A percentile compares a stretch with the other conserved stretches of the same genome.
Evolutionary conservation across 495 filamentous ascomycete species (phyloP).

Genomic region (Penicillium silybi): DNA sequence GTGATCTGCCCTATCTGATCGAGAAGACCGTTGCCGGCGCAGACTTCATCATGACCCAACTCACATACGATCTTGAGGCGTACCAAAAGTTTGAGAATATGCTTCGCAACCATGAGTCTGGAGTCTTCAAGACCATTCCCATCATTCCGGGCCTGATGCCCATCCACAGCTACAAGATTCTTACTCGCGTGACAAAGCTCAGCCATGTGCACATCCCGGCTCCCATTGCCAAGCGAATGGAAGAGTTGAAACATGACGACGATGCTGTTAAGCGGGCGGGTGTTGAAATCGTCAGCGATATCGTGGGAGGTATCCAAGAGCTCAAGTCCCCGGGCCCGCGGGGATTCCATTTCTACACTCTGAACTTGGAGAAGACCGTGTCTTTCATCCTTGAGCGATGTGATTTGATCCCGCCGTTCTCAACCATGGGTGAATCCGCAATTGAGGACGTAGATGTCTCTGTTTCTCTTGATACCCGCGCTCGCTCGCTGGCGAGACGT

Average conservation of each 20-base stretch:
- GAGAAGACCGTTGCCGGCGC: conserved; percentile 90
- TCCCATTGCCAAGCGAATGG: conserved; percentile 63
- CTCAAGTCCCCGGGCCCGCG: conserved; percentile 54
- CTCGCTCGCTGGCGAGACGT: conserved; percentile 30
- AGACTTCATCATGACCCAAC: conserved; percentile 98
- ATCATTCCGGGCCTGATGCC: conserved; percentile 98
- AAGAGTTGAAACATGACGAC: conserved; percentile 81
- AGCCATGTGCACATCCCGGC: conserved; percentile 80
- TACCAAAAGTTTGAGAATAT: conserved; percentile 75
- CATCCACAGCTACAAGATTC: conserved; percentile 93
- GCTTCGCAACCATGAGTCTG: conserved; percentile 77
- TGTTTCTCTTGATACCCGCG: conserved; percentile 32
- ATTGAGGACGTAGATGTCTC: conserved; percentile 43
- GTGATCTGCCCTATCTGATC: conserved; percentile 84
- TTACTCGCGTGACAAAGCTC: conserved; percentile 91
- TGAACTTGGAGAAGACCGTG: conserved; percentile 95
- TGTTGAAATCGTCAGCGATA: conserved; percentile 46
- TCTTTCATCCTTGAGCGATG: conserved; percentile 86
- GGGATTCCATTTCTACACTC: conserved; percentile 96
- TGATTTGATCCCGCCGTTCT: conserved; percentile 67
- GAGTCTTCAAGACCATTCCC: conserved; percentile 78
- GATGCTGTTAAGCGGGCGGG: conserved; percentile 73
- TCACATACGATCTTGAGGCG: conserved; percentile 86
- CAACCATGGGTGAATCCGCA: conserved; percentile 23
- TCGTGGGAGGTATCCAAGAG: conserved; percentile 56